A percentile compares a stretch with the other conserved stretches of the same genome.
Conservation (phyloP, 768 basidiomycete species). For the Infundibulicybe gibba region DNA sequence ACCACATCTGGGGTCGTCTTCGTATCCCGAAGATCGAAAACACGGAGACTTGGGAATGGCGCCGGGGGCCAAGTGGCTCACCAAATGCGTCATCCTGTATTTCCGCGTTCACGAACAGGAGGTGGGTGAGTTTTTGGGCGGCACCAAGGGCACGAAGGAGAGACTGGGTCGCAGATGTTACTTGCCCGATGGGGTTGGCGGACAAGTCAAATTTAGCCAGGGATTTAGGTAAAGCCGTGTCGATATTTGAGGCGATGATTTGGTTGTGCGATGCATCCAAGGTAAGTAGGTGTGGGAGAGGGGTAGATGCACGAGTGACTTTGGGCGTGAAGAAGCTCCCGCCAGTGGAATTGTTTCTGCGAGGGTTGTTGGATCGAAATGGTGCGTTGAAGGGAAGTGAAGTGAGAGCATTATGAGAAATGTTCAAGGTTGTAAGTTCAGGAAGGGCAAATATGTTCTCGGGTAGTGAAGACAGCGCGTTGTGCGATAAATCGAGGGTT, state of each 20-base stretch:
- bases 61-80: constrained; percentile 28
- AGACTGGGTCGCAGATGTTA: constrained; percentile 23
- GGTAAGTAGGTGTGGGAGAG: constrained; percentile 61
- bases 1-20: constrained; percentile 45
- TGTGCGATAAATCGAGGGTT: constrained; percentile 71
- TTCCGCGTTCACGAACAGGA: constrained; percentile 51
- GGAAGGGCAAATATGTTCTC: constrained; percentile 65
- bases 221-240: constrained; percentile 47
- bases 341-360: constrained; percentile 27
- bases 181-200: constrained; percentile 55
- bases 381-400: constrained; percentile 60
- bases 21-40: constrained; percentile 70
- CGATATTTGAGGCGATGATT: constrained; percentile 51
- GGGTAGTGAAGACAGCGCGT: constrained; percentile 61
- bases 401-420: constrained; percentile 67
- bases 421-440: constrained; percentile 57
- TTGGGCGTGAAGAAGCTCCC: constrained; percentile 63
- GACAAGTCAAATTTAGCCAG: constrained; percentile 63
- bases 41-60: constrained; percentile 47
- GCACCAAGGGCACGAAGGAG: constrained; percentile 45
- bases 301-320: constrained; percentile 57
- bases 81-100: constrained; percentile 62
- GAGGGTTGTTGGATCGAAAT: constrained; percentile 32
- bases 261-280: constrained; percentile 70
- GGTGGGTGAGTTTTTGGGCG: constrained; percentile 52